Base-by-base conservation (phyloP, 169 alveolate species). In the Fabrea salina region DNA sequence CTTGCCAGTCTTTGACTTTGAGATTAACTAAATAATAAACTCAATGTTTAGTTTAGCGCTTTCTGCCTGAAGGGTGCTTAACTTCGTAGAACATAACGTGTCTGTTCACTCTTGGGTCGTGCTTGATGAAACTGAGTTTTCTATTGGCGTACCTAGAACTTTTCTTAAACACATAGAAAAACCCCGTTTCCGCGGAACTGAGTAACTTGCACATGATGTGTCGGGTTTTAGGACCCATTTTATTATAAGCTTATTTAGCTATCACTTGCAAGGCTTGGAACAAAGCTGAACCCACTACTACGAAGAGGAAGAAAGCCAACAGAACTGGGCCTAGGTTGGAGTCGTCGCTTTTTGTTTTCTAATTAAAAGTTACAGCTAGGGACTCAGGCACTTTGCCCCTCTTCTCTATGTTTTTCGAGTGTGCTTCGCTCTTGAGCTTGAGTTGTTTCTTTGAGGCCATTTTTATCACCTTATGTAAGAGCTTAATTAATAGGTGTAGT, bases 351-450 rank as follows among this genome's bases (percentile, higher is more conserved):
- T 50, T 70, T 70, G 4, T 11, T 50, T 50, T 70, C 79, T 70
- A 70, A 5, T 44, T 70, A 50, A 19, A n/a, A 25, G 30, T 80
- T 84, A 84, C 90, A 35, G 82, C 71, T 35, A 68, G 71, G 13
- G 90, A 84, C 35, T 72, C 53, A 43, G 90, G 90, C n/a, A 84
- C 90, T 75, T 75, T 84, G 66, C 90, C 90, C 80, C 85, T 84
- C 75, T 75, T 79, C 0, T 72, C 84, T 27, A 84, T 50, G 75
- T 84, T 84, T 66, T 79, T 76, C 70, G 67, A 58, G 75, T 84
- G 83, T 22, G 82, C 66, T 75, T 84, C 90, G 75, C 78, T 80
- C 64, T 59, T 71, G 53, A 75, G 85, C 74, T 56, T 84, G 64
- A 84, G 79, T 71, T 43, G 59, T 41, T 41, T 66, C 57, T 66